Conservation (phyloP, 2,329 filamentous ascomycete species). For the Knoxdaviesia capensis region DNA sequence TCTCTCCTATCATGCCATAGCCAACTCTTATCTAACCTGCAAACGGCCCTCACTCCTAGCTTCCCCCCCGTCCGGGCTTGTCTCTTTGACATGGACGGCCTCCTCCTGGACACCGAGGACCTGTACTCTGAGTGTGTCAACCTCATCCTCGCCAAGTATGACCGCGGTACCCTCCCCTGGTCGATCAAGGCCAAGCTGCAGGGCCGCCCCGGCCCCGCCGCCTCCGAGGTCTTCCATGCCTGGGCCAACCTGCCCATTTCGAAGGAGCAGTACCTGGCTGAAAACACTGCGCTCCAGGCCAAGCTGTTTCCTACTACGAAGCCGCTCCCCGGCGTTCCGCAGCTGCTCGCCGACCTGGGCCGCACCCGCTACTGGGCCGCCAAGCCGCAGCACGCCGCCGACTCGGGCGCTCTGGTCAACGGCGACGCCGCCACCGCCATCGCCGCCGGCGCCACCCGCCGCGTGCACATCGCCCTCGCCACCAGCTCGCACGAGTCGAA, state of each 20-base stretch:
- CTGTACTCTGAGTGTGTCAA: constrained; percentile 72
- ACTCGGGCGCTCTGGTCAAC: constrained; percentile 6
- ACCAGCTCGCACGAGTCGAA: constrained; percentile 57
- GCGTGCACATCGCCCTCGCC: constrained; percentile 67
- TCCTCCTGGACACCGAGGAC: constrained; percentile 87
- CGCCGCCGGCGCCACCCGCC: constrained; percentile 10
- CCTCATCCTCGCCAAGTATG: constrained; percentile 56
- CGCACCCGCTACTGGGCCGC: constrained; percentile 28
- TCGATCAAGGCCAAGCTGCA: constrained; percentile 75
- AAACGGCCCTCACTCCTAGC: constrained; percentile 17
- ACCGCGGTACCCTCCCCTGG: constrained; percentile 65
- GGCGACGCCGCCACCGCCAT: constrained; percentile 7
- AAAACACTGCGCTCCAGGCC: constrained; percentile 43
- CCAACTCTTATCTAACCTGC: neutral
- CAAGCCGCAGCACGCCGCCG: constrained; percentile 6
- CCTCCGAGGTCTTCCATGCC: constrained; percentile 38
- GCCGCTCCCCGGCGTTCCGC: constrained; percentile 58
- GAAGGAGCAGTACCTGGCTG: constrained; percentile 40
- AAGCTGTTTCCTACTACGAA: constrained; percentile 54
- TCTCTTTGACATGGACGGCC: constrained; percentile 97
- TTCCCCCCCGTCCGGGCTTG: constrained; percentile 72
- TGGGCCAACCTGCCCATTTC: constrained; percentile 78
- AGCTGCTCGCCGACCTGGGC: constrained; percentile 42
- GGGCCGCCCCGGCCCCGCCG: constrained; percentile 32
- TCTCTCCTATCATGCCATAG: neutral